Percentiles rank a stretch among this genome's conserved stretches.
Evolutionary conservation across 2,329 filamentous ascomycete genomes (phyloP).

Genomic region (Plenodomus tracheiphilus): DNA sequence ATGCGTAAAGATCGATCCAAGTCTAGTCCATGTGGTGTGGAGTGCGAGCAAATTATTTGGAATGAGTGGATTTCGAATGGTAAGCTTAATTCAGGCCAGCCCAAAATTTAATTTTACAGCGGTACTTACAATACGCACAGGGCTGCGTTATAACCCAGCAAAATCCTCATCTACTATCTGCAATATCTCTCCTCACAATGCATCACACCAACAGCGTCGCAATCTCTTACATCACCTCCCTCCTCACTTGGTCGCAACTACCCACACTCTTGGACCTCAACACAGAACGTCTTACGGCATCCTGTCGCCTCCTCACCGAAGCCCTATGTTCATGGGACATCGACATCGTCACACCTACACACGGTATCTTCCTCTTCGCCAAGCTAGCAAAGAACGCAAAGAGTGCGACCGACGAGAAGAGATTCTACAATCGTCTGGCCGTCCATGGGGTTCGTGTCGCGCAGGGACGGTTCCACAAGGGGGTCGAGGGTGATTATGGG

Average conservation of each 20-base stretch:
- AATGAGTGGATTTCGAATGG: slow-evolving; percentile 30
- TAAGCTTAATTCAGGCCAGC: slow-evolving; percentile 12
- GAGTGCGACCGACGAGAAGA: slow-evolving; percentile 20
- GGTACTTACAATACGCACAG: no score
- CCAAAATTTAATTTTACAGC: no score
- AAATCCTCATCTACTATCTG: slow-evolving; percentile 26
- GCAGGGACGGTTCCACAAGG: slow-evolving; percentile 21
- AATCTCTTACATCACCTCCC: slow-evolving; percentile 22
- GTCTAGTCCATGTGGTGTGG: slow-evolving; percentile 37
- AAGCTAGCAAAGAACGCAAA: slow-evolving; percentile 18
- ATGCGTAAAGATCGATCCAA: slow-evolving; percentile 38
- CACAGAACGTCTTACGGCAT: slow-evolving; percentile 24
- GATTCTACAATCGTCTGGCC: slow-evolving; percentile 22
- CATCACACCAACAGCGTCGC: slow-evolving; percentile 23
- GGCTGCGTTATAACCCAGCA: slow-evolving; percentile 38
- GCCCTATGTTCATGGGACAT: slow-evolving; percentile 18
- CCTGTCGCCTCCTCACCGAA: slow-evolving; percentile 21
- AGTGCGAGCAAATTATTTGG: slow-evolving; percentile 37
- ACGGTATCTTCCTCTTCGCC: slow-evolving; percentile 36
- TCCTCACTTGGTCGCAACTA: slow-evolving; percentile 31
- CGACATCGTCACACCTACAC: slow-evolving; percentile 25
- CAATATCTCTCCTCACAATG: slow-evolving; percentile 21
- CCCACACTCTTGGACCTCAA: slow-evolving; percentile 31
- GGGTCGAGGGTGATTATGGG: slow-evolving; percentile 32
- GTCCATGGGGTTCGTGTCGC: slow-evolving; percentile 22